These are phyloP conservation scores for Candida xiaguanensis DNA, from an alignment of 805 yeast species.

Conservation along the genomic window DNA sequence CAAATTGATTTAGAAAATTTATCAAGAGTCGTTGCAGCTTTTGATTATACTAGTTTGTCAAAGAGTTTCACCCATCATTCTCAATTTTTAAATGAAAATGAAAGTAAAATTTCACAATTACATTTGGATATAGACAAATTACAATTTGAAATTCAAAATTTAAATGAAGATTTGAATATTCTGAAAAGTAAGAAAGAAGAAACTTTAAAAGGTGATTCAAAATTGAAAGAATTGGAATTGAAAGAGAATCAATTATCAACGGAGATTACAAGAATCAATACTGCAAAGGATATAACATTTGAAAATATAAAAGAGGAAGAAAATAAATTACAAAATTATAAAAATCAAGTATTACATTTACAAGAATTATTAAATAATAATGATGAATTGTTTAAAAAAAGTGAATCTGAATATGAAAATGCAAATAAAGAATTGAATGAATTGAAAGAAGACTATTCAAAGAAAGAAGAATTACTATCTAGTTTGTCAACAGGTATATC, in stretches of 20 bases:
- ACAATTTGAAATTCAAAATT: constrained; percentile 50
- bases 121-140: constrained; percentile 44
- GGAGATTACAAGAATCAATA: constrained; percentile 62
- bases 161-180: constrained; percentile 58
- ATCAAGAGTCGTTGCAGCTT: constrained; percentile 71
- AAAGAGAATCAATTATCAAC: constrained; percentile 56
- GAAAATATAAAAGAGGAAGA: constrained; percentile 59
- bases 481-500: constrained; percentile 89
- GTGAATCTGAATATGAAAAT: constrained; percentile 43
- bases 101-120: constrained; percentile 37
- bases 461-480: constrained; percentile 75
- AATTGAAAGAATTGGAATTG: constrained; percentile 55
- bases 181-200: constrained; percentile 51
- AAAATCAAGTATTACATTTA: constrained; percentile 30
- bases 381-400: constrained; percentile 30
- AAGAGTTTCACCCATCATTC: constrained; percentile 42
- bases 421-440: constrained; percentile 42
- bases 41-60: constrained; percentile 53
- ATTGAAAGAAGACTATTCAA: constrained; percentile 45
- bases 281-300: constrained; percentile 54
- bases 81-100: constrained; percentile 39
- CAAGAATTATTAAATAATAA: constrained; percentile 31
- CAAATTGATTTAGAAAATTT: constrained; percentile 77
- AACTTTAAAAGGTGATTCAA: constrained; percentile 59
- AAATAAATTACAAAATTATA: constrained; percentile 28